A percentile compares a stretch with the other conserved stretches of the same genome.
Evolutionary conservation across 306 rosid species (phyloP).

Genomic region (Fragaria iinumae): DNA sequence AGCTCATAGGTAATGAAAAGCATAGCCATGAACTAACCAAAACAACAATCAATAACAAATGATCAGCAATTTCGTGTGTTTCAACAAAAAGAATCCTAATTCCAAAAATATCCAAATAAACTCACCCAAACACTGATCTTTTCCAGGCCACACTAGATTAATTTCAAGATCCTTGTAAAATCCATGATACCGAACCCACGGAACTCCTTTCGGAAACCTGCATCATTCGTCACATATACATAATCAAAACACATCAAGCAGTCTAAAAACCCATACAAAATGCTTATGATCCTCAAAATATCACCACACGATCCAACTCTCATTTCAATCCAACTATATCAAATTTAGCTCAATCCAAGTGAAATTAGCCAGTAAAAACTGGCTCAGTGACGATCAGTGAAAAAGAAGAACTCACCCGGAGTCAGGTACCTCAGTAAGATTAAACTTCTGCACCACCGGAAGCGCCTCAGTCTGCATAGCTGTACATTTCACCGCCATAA

Average conservation of each 20-base stretch:
- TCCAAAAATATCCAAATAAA: conserved; percentile 5
- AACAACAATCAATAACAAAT: not conserved
- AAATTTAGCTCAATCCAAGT: not conserved
- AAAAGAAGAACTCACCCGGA: conserved; percentile 51
- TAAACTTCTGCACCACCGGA: conserved; percentile 70
- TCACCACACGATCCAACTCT: not conserved
- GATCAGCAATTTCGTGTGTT: not conserved
- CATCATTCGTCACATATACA: conserved; percentile 26
- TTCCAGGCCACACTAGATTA: conserved; percentile 83
- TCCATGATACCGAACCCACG: conserved; percentile 81
- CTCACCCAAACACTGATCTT: conserved; percentile 70
- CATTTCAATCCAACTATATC: not conserved
- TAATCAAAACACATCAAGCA: conserved; percentile 7
- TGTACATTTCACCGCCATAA: conserved; percentile 14
- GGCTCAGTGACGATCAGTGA: not conserved
- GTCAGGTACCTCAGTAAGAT: conserved; percentile 57
- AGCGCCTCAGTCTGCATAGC: conserved; percentile 99
- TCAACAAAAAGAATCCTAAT: not conserved
- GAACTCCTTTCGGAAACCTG: conserved; percentile 75
- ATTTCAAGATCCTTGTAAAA: conserved; percentile 60
- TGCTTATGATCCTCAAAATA: not conserved
- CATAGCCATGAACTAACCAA: not conserved
- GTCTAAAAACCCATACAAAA: not conserved
- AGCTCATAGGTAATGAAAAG: not conserved
- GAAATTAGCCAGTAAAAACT: not conserved